Percentiles rank a stretch among this genome's conserved stretches.
These are phyloP conservation scores for Dactylellina haptotyla DNA, from an alignment of 2,329 filamentous ascomycete genomes.

Conservation along the genomic window DNA sequence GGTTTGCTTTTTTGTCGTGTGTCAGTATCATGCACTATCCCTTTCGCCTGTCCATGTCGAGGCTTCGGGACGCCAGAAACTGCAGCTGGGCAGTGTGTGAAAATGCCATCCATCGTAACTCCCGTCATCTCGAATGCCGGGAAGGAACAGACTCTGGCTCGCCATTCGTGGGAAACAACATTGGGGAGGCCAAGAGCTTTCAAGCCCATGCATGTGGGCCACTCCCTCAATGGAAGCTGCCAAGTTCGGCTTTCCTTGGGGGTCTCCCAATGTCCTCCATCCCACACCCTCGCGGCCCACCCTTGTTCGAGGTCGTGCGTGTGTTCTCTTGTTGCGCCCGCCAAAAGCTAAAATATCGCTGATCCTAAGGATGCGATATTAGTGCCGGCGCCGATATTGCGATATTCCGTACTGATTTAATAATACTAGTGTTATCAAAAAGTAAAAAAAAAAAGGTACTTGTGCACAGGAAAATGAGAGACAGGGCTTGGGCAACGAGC, in stretches of 20 bases:
- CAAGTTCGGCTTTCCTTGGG: conserved; percentile 18
- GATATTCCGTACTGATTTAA: conserved; percentile 46
- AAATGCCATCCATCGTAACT: conserved; percentile 14
- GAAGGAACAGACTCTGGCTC: conserved; percentile 23
- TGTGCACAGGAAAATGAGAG: conserved; percentile 6
- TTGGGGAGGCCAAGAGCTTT: conserved; percentile 27
- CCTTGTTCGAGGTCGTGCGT: conserved; percentile 31
- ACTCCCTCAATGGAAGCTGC: conserved; percentile 27
- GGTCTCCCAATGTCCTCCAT: background rate
- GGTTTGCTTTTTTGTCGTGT: conserved; percentile 45
- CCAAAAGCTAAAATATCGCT: conserved; percentile 40
- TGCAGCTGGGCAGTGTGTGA: conserved; percentile 14
- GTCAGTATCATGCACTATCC: conserved; percentile 38
- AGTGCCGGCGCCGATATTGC: conserved; percentile 44
- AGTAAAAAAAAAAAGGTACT: conserved; percentile 18
- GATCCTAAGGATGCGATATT: conserved; percentile 25
- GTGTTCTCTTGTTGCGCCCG: conserved; percentile 26
- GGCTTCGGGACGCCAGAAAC: conserved; percentile 30
- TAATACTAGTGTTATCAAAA: conserved; percentile 44
- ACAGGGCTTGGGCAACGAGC: background rate
- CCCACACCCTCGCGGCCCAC: conserved; percentile 21
- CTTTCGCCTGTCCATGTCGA: conserved; percentile 33
- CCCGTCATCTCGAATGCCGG: conserved; percentile 23
- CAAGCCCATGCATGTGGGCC: conserved; percentile 35
- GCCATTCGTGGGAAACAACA: conserved; percentile 36